Conservation (phyloP, 768 basidiomycete species). For the Rubroboletus satanas region DNA sequence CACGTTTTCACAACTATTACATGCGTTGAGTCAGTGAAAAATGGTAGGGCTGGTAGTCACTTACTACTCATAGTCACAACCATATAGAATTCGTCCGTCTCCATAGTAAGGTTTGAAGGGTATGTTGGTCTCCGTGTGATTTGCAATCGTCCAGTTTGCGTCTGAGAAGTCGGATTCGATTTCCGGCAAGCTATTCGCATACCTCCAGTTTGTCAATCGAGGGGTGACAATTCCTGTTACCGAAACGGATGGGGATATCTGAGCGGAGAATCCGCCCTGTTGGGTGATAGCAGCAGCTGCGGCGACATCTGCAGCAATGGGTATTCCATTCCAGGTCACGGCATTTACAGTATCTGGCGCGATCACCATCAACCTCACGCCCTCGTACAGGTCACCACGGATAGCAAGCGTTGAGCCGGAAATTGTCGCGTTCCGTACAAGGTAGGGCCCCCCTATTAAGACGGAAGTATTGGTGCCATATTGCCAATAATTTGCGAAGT, state of each 20-base stretch:
- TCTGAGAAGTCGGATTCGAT: conserved; percentile 56
- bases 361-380: conserved; percentile 57
- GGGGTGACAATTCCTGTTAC: conserved; percentile 40
- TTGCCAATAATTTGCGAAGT: conserved; percentile 63
- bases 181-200: conserved; percentile 73
- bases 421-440: conserved; percentile 55
- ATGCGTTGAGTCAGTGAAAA: conserved; percentile 1
- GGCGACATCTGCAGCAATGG: conserved; percentile 36
- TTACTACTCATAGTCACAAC: conserved; percentile 84
- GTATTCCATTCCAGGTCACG: conserved; percentile 71
- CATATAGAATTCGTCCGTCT: conserved; percentile 75
- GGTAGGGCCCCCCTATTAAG: conserved; percentile 62
- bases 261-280: conserved; percentile 47
- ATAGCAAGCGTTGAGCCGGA: conserved; percentile 50
- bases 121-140: conserved; percentile 72
- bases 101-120: conserved; percentile 67
- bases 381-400: conserved; percentile 63
- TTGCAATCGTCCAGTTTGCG: conserved; percentile 57
- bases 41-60: conserved; percentile 22
- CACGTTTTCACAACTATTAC: conserved; percentile 69
- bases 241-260: conserved; percentile 35
- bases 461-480: conserved; percentile 69
- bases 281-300: conserved; percentile 26
- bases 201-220: conserved; percentile 65
- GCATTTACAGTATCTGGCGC: conserved; percentile 49